Conservation (phyloP, 345 rosid species). For the Reutealis trisperma region DNA sequence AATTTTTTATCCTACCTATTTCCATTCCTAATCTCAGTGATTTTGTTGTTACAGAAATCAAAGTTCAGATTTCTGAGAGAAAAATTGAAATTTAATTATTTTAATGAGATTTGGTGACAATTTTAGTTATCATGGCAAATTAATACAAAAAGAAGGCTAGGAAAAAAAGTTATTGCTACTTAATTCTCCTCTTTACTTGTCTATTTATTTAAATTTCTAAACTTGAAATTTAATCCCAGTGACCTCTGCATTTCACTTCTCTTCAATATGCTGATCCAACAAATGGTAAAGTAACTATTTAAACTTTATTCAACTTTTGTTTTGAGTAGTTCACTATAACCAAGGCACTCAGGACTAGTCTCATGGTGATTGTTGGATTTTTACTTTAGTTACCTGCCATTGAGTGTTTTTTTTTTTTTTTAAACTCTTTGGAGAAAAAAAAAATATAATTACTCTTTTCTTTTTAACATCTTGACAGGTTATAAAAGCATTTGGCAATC, state of each 20-base stretch:
- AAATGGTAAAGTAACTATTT: background rate
- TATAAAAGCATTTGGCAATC: slow-evolving; percentile 69
- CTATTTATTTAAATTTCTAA: background rate
- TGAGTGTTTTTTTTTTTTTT: background rate
- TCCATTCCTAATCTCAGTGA: no score
- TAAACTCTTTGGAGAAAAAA: background rate
- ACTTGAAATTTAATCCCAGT: background rate
- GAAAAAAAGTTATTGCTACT: background rate
- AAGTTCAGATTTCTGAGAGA: no score
- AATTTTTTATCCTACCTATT: no score
- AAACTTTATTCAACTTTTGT: background rate
- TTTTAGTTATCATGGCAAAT: no score
- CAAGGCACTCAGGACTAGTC: background rate
- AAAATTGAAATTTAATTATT: no score
- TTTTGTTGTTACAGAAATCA: no score
- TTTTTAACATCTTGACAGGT: slow-evolving; percentile 47
- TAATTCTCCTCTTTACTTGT: background rate
- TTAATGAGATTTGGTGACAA: no score
- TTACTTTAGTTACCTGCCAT: slow-evolving; percentile 1
- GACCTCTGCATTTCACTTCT: background rate
- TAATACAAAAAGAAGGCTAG: background rate
- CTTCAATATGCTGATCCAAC: background rate
- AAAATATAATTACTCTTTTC: background rate
- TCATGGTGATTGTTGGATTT: background rate
- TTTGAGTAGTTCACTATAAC: background rate